These are phyloP conservation scores for Chrysanthemum seticuspe DNA, from an alignment of 129 eudicot species.

Conservation along the genomic window DNA sequence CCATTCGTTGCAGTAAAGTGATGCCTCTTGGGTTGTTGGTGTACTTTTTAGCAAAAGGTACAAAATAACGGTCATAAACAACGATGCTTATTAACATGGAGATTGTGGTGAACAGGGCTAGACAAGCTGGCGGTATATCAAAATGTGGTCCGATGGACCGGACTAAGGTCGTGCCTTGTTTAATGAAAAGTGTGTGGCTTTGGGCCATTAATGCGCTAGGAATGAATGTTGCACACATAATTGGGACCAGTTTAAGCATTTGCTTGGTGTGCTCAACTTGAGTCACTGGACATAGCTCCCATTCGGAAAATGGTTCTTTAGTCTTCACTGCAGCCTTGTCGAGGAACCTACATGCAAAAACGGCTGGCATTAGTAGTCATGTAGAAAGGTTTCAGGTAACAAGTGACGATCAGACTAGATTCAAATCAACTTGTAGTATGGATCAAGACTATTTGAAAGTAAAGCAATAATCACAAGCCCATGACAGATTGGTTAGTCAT, in stretches of 20 bases:
- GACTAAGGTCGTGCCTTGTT: conserved; percentile 52
- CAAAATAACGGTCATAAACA: conserved; percentile 47
- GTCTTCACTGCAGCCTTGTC: conserved; percentile 50
- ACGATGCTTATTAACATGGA: conserved; percentile 43
- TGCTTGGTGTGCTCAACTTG: conserved; percentile 67
- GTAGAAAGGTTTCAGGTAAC: too few species aligned
- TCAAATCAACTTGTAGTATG: too few species aligned
- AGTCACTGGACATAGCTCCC: conserved; percentile 50
- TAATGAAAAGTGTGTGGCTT: conserved; percentile 47
- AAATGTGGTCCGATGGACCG: conserved; percentile 36
- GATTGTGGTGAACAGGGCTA: conserved; percentile 49
- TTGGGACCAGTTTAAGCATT: conserved; percentile 52
- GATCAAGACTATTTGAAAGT: too few species aligned
- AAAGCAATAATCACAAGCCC: too few species aligned
- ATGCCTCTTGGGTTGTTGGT: conserved; percentile 65
- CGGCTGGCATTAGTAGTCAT: too few species aligned
- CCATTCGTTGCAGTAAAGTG: conserved; percentile 55
- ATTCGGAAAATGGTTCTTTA: conserved; percentile 24
- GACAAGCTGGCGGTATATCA: conserved; percentile 51
- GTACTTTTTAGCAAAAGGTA: conserved; percentile 31
- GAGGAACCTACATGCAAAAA: conserved; percentile 36
- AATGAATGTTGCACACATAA: conserved; percentile 40
- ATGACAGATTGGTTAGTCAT: too few species aligned
- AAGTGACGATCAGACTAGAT: too few species aligned
- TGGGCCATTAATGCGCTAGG: conserved; percentile 47